Evolutionary conservation across 2,329 filamentous ascomycete species (phyloP).

Genomic region (Ceratocystiopsis brevicomis): DNA sequence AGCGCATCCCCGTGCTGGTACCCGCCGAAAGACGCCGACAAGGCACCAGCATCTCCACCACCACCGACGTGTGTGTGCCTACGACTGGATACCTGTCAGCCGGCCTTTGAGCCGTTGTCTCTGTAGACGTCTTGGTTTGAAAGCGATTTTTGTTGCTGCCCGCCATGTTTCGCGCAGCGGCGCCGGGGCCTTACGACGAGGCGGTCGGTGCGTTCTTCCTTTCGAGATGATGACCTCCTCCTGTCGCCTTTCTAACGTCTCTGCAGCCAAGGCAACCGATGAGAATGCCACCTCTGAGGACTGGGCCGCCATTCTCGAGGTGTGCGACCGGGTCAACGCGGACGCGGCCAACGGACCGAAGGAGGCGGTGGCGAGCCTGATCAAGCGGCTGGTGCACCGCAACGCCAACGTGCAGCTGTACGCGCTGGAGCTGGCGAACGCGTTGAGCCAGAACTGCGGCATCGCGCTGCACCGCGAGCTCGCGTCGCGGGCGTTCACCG

Average conservation of each 20-base stretch:
- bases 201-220: constrained; percentile 30
- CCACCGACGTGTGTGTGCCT: too few relatives aligned
- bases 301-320: constrained; percentile 45
- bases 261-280: constrained; percentile 61
- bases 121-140: too few relatives aligned
- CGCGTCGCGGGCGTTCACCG: constrained; percentile 81
- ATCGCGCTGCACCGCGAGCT: constrained; percentile 74
- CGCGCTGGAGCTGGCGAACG: constrained; percentile 83
- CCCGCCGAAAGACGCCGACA: too few relatives aligned
- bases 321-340: constrained; percentile 38
- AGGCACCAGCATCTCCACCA: too few relatives aligned
- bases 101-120: too few relatives aligned
- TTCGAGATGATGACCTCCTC: background rate
- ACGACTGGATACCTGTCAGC: too few relatives aligned
- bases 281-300: constrained; percentile 85
- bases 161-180: constrained; percentile 40
- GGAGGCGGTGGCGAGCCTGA: constrained; percentile 74
- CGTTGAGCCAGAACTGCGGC: constrained; percentile 82
- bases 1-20: too few relatives aligned
- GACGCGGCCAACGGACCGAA: constrained; percentile 43
- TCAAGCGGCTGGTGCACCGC: constrained; percentile 77
- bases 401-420: constrained; percentile 95
- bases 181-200: constrained; percentile 39
- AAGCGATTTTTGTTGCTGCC: background rate
- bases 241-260: background rate